A percentile compares a stretch with the other conserved stretches of the same genome.
phyloP scores from a whole-genome alignment of 2,329 filamentous ascomycete genomes.

The Scedosporium boydii region DNA sequence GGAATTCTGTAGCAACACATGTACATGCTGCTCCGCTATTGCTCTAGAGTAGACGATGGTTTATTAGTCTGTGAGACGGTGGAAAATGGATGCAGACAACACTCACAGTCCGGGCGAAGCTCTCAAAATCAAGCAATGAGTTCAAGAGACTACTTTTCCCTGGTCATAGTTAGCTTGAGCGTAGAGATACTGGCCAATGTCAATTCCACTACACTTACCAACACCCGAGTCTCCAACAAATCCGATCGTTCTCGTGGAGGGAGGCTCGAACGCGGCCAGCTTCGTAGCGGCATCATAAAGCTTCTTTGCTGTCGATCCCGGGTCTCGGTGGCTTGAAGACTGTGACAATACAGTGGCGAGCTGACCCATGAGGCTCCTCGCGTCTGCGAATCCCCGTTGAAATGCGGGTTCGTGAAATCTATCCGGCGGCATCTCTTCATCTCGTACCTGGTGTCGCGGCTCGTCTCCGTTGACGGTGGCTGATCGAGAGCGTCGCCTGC shows the following conservation, averaged over 20 bases:
- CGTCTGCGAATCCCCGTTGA: constrained; percentile 22
- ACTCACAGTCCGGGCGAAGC: constrained; percentile 32
- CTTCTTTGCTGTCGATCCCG: constrained; percentile 26
- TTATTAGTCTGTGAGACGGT: background rate
- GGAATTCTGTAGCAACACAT: constrained; percentile 37
- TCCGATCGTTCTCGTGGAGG: constrained; percentile 30
- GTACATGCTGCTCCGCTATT: constrained; percentile 34
- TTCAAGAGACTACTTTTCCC: constrained; percentile 42
- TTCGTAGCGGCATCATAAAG: constrained; percentile 22
- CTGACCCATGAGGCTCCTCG: constrained; percentile 20
- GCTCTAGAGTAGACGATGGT: constrained; percentile 21
- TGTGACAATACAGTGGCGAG: constrained; percentile 23
- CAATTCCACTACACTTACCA: constrained; percentile 18
- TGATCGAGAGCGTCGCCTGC: background rate
- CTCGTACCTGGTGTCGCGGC: constrained; percentile 11
- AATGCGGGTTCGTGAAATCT: constrained; percentile 25
- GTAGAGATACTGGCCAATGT: background rate
- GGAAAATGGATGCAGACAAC: background rate
- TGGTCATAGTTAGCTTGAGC: constrained; percentile 2
- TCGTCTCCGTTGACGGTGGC: background rate
- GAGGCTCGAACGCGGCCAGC: constrained; percentile 26
- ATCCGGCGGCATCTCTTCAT: constrained; percentile 24
- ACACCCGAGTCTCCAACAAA: constrained; percentile 39
- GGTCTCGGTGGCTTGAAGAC: constrained; percentile 22
- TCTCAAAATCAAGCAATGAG: constrained; percentile 30